Evolutionary conservation across 352 stramenopile genomes (phyloP).

Genomic region (Peronospora belbahrii): DNA sequence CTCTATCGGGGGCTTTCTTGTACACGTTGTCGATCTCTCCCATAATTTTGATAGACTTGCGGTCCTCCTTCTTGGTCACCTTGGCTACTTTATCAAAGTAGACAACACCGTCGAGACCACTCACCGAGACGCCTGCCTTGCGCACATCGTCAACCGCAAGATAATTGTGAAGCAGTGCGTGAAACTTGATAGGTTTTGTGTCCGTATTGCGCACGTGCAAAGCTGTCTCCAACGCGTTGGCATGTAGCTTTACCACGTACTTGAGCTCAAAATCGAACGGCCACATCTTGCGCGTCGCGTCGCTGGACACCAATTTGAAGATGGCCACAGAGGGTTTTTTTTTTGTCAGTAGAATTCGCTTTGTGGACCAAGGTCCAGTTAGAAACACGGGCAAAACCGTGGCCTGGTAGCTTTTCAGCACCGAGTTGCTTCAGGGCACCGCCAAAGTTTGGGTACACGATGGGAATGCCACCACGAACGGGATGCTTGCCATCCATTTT

Average conservation of each 20-base stretch:
- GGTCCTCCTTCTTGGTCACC: slow-evolving; percentile 49
- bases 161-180: slow-evolving; percentile 93
- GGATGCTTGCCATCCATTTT: slow-evolving; percentile 79
- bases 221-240: slow-evolving; percentile 52
- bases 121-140: slow-evolving; percentile 44
- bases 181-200: slow-evolving; percentile 78
- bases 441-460: slow-evolving; percentile 91
- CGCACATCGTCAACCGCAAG: slow-evolving; percentile 78
- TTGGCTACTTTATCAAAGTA: slow-evolving; percentile 86
- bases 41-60: slow-evolving; percentile 37
- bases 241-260: slow-evolving; percentile 66
- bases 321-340: slow-evolving; percentile 18
- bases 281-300: slow-evolving; percentile 33
- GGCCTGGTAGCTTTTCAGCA: slow-evolving; percentile 43
- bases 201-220: slow-evolving; percentile 85
- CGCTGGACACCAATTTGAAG: slow-evolving; percentile 30
- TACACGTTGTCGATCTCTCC: slow-evolving; percentile 85
- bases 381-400: slow-evolving; percentile 81
- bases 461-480: slow-evolving; percentile 85
- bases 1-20: slow-evolving; percentile 42
- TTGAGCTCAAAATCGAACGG: slow-evolving; percentile 47
- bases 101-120: slow-evolving; percentile 75
- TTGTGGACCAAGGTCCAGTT: slow-evolving; percentile 31
- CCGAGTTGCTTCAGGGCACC: too few relatives aligned
- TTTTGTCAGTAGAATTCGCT: slow-evolving; percentile 4